Evolutionary conservation across 352 stramenopile species (phyloP).

Genomic region (Stramenopiles sp.): DNA sequence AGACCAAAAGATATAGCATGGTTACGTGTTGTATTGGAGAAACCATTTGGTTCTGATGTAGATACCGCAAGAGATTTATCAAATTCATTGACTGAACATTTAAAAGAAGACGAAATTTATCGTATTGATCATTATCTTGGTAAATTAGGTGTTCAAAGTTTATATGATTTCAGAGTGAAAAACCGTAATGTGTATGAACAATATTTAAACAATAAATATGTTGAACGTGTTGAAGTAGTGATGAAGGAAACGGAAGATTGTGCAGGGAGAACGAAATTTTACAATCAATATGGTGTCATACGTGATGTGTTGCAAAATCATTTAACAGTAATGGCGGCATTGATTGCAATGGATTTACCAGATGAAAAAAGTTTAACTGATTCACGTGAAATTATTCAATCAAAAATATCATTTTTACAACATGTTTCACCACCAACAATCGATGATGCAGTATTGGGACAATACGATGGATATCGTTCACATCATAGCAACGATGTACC

Average conservation of each 20-base stretch:
- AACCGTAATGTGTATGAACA: slow-evolving; percentile 24
- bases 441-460: neutral
- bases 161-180: slow-evolving; percentile 29
- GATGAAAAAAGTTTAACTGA: neutral
- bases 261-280: slow-evolving; percentile 36
- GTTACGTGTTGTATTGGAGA: slow-evolving; percentile 47
- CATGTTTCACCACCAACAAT: neutral
- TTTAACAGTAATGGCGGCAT: slow-evolving; percentile 27
- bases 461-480: neutral
- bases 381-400: neutral
- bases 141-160: slow-evolving; percentile 36
- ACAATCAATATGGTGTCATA: slow-evolving; percentile 46
- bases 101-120: slow-evolving; percentile 43
- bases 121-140: slow-evolving; percentile 62
- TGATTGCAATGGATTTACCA: slow-evolving; percentile 4
- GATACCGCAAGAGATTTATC: slow-evolving; percentile 30
- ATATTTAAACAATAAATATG: slow-evolving; percentile 9
- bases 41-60: slow-evolving; percentile 43
- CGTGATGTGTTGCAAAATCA: slow-evolving; percentile 57
- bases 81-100: slow-evolving; percentile 22
- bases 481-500: neutral
- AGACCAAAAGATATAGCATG: slow-evolving; percentile 22
- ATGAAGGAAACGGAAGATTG: slow-evolving; percentile 46
- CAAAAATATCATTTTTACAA: neutral
- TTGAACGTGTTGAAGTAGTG: slow-evolving; percentile 26